A percentile compares a stretch with the other conserved stretches of the same genome.
Evolutionary conservation across 306 rosid genomes (phyloP).

Genomic region (Malus asiatica): DNA sequence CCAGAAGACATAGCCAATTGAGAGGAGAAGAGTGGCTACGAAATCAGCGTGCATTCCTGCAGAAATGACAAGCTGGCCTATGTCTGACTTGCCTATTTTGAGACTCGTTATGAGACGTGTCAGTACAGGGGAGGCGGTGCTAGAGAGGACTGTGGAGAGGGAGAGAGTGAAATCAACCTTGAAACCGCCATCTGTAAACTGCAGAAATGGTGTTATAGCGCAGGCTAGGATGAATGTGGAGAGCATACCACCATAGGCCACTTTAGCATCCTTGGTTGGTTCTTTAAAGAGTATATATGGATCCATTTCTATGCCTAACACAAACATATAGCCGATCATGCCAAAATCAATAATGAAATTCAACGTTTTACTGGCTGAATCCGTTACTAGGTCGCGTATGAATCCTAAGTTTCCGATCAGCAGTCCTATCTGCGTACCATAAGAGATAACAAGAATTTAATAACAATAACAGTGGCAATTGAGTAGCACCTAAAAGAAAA

Average conservation of each 20-base stretch:
- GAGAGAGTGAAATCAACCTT: slow-evolving; percentile 37
- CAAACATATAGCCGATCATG: slow-evolving; percentile 88
- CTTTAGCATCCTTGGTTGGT: slow-evolving; percentile 61
- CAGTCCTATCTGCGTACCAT: slow-evolving; percentile 57
- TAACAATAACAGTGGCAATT: neutral
- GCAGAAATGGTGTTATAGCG: slow-evolving; percentile 33
- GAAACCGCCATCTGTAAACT: slow-evolving; percentile 8
- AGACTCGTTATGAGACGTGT: slow-evolving; percentile 62
- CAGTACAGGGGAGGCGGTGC: slow-evolving; percentile 82
- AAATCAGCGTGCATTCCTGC: slow-evolving; percentile 90
- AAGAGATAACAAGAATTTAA: neutral
- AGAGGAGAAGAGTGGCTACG: slow-evolving; percentile 49
- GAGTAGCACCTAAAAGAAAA: neutral
- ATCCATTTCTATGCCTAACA: slow-evolving; percentile 89
- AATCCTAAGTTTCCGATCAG: slow-evolving; percentile 56
- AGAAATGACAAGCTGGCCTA: slow-evolving; percentile 72
- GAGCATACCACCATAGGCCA: slow-evolving; percentile 63
- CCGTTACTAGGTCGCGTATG: slow-evolving; percentile 24
- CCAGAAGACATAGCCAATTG: slow-evolving; percentile 47
- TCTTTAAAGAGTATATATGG: slow-evolving; percentile 43
- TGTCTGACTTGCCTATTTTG: slow-evolving; percentile 85
- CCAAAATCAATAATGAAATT: slow-evolving; percentile 67
- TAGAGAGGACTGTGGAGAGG: slow-evolving; percentile 49
- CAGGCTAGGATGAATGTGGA: slow-evolving; percentile 47
- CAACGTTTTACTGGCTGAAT: slow-evolving; percentile 33